phyloP scores from a whole-genome alignment of 805 yeast genomes.

The Candida hungchunana region DNA sequence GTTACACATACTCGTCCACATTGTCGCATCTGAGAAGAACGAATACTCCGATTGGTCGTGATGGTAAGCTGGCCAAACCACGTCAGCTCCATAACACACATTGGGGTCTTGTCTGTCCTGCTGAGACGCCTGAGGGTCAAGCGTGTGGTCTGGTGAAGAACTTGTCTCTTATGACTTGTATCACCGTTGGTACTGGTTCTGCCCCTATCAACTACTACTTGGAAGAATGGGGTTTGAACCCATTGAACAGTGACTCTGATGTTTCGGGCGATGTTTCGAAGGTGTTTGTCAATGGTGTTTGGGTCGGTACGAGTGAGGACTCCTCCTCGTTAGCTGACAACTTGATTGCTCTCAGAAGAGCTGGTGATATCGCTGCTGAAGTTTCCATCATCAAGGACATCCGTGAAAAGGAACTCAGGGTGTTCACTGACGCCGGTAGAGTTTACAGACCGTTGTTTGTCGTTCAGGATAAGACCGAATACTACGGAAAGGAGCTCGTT shows the following conservation, averaged over 20 bases:
- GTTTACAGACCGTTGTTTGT: conserved; percentile 95
- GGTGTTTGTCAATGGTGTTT: conserved; percentile 96
- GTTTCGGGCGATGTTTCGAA: conserved; percentile 91
- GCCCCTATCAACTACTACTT: conserved; percentile 89
- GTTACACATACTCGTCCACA: conserved; percentile 98
- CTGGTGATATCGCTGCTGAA: conserved; percentile 93
- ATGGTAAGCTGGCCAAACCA: conserved; percentile 97
- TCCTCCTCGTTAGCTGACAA: conserved; percentile 91
- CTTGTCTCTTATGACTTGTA: conserved; percentile 93
- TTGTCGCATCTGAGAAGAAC: conserved; percentile 98
- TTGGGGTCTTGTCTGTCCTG: conserved; percentile 99
- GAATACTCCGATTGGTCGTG: conserved; percentile 98
- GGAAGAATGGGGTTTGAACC: conserved; percentile 99
- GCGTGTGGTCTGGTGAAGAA: conserved; percentile 99
- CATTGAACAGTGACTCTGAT: conserved; percentile 91
- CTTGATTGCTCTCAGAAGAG: conserved; percentile 86
- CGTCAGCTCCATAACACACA: conserved; percentile 99
- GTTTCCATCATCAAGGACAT: conserved; percentile 96
- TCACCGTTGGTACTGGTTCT: conserved; percentile 96
- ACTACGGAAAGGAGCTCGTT: conserved; percentile 63
- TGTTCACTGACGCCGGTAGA: conserved; percentile 98
- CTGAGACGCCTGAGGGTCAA: conserved; percentile 99
- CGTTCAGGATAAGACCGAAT: conserved; percentile 79
- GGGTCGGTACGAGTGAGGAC: conserved; percentile 98
- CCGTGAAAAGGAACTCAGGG: conserved; percentile 92